A percentile compares a stretch with the other conserved stretches of the same genome.
These are phyloP conservation scores for Serendipita sp. DNA, from an alignment of 768 basidiomycete genomes.

Conservation along the genomic window DNA sequence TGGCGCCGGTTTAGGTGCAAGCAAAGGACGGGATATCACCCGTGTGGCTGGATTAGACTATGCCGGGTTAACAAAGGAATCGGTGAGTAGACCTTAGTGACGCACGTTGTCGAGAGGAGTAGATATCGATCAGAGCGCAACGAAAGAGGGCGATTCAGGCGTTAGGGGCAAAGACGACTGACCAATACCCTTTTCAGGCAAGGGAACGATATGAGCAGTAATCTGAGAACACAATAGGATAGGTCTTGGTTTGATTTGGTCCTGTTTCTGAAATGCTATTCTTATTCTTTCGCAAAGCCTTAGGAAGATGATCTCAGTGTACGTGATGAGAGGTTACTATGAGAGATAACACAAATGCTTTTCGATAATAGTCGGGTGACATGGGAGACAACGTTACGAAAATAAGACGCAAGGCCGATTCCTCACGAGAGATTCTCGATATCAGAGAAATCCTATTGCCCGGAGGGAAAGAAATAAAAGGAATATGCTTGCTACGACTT, in stretches of 20 bases:
- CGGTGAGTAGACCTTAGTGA: slow-evolving; percentile 28
- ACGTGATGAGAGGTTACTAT: not conserved
- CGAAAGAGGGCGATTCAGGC: slow-evolving; percentile 8
- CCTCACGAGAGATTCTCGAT: no score
- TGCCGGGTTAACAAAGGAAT: slow-evolving; percentile 44
- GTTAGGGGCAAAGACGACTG: no score
- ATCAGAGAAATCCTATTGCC: no score
- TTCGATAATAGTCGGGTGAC: no score
- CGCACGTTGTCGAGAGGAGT: not conserved
- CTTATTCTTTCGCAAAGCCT: not conserved
- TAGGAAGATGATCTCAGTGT: not conserved
- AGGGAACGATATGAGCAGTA: slow-evolving; percentile 19
- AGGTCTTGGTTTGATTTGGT: not conserved
- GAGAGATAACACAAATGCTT: not conserved
- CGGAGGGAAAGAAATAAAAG: no score
- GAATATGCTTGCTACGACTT: no score
- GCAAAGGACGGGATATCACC: slow-evolving; percentile 70
- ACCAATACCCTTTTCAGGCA: slow-evolving; percentile 15
- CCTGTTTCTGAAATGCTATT: not conserved
- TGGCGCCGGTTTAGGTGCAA: slow-evolving; percentile 83
- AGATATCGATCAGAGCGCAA: slow-evolving; percentile 4
- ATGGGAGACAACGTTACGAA: no score
- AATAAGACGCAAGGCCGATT: no score
- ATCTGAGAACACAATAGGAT: not conserved
- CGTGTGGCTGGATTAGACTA: slow-evolving; percentile 30